Percentiles rank a stretch among this genome's conserved stretches.
Conservation (phyloP, 164 flowering plant species). For the Umbellularia californica region DNA sequence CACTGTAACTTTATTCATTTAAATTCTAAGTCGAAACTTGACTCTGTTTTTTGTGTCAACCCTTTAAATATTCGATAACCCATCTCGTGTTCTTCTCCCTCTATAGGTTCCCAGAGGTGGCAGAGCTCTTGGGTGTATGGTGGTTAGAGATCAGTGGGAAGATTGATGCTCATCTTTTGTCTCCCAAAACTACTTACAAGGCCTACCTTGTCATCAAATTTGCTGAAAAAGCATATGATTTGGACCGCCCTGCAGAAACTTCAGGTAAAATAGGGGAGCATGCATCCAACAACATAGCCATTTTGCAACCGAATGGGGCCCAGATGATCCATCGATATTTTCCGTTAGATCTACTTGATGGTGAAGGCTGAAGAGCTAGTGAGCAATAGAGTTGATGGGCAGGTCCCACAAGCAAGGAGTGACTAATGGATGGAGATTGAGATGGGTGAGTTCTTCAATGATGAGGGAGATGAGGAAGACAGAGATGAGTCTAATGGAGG, state of each 20-base stretch:
- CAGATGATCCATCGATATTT: neutral
- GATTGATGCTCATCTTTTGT: slow-evolving; percentile 26
- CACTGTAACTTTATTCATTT: neutral
- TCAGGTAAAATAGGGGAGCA: slow-evolving; percentile 11
- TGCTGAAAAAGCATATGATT: slow-evolving; percentile 6
- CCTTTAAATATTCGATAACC: neutral
- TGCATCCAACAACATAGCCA: neutral
- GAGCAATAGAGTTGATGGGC: neutral
- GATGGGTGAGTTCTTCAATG: slow-evolving; percentile 42
- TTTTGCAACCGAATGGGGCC: neutral
- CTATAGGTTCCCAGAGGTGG: slow-evolving; percentile 41
- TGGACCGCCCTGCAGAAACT: slow-evolving; percentile 19
- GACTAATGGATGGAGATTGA: slow-evolving; percentile 60
- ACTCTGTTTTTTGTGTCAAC: neutral
- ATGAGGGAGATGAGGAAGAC: slow-evolving; percentile 28
- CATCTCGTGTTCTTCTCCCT: slow-evolving; percentile 23
- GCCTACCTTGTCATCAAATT: slow-evolving; percentile 32
- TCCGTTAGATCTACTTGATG: neutral
- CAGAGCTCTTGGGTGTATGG: slow-evolving; percentile 28
- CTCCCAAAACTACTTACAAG: slow-evolving; percentile 26
- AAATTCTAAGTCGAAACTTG: neutral
- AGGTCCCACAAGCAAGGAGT: slow-evolving; percentile 24
- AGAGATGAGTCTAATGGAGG: slow-evolving; percentile 37
- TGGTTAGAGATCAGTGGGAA: slow-evolving; percentile 40
- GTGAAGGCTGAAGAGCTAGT: neutral